Conservation (phyloP, 164 flowering plant genomes). For the Platanus orientalis region DNA sequence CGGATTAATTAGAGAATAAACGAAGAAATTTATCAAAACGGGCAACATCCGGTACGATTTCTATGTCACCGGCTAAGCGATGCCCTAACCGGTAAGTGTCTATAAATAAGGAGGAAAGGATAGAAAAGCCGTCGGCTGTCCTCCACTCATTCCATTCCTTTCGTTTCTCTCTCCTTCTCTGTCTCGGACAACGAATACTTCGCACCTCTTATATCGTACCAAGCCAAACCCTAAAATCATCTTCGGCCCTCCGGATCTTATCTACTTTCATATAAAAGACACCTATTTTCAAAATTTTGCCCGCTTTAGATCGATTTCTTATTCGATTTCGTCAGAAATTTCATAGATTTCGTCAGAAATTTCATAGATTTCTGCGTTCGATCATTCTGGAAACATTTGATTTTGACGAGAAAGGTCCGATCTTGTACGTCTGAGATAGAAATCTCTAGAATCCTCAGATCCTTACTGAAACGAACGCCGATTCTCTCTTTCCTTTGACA, state of each 20-base stretch:
- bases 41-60: background rate
- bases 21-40: background rate
- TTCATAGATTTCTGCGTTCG: background rate
- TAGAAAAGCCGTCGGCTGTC: constrained; percentile 3
- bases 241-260: constrained; percentile 10
- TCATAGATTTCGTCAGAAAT: too few species aligned
- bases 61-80: background rate
- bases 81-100: constrained; percentile 6
- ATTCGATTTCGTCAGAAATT: background rate
- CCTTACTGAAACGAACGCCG: too few species aligned
- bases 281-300: constrained; percentile 5
- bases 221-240: constrained; percentile 13
- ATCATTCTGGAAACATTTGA: background rate
- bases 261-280: constrained; percentile 14
- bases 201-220: background rate
- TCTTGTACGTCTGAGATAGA: background rate
- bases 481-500: too few species aligned
- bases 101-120: background rate
- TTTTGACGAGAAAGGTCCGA: background rate
- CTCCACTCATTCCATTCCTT: background rate
- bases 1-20: too few species aligned
- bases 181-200: too few species aligned
- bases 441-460: background rate
- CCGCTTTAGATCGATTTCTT: background rate
- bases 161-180: background rate